These are phyloP conservation scores for Umbelopsis sp. DNA, from an alignment of 192 early-diverging fungal genomes.

Conservation along the genomic window DNA sequence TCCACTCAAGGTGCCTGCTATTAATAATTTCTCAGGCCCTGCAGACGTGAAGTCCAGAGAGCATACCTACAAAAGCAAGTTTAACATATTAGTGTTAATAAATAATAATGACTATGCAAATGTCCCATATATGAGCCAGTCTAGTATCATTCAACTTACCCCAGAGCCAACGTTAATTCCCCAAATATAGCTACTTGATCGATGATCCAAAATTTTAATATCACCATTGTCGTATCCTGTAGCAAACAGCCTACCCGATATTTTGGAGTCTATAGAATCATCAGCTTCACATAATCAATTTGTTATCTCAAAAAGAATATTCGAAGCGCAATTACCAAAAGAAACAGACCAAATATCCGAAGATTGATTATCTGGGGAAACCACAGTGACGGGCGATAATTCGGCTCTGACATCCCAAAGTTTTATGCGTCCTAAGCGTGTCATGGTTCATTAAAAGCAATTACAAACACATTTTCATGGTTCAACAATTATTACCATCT, in stretches of 20 bases:
- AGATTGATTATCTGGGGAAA: conserved; percentile 53
- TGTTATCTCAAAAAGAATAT: conserved; percentile 26
- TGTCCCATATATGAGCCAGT: too few species aligned
- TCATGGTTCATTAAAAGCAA: too few species aligned
- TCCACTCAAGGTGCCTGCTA: conserved; percentile 57
- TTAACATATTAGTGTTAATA: conserved; percentile 46
- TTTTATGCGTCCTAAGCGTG: conserved; percentile 71
- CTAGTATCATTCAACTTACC: conserved; percentile 34
- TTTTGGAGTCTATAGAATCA: background rate
- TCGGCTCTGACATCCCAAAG: conserved; percentile 65
- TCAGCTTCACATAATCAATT: conserved; percentile 24
- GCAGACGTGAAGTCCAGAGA: conserved; percentile 54
- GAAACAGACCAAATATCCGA: conserved; percentile 70
- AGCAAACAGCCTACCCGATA: conserved; percentile 45
- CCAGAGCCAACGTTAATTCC: conserved; percentile 74
- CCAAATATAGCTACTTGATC: conserved; percentile 58
- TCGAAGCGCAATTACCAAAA: conserved; percentile 61
- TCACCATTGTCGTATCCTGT: conserved; percentile 80
- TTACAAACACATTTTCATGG: too few species aligned
- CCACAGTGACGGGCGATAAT: background rate
- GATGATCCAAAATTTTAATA: conserved; percentile 71
- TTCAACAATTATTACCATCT: conserved; percentile 52
- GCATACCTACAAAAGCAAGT: conserved; percentile 27
- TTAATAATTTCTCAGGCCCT: conserved; percentile 56
- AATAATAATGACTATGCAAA: too few species aligned